Percentiles rank a stretch among this genome's conserved stretches.
These are phyloP conservation scores for Cochlearia excelsa DNA, from an alignment of 345 rosid species.

Conservation along the genomic window DNA sequence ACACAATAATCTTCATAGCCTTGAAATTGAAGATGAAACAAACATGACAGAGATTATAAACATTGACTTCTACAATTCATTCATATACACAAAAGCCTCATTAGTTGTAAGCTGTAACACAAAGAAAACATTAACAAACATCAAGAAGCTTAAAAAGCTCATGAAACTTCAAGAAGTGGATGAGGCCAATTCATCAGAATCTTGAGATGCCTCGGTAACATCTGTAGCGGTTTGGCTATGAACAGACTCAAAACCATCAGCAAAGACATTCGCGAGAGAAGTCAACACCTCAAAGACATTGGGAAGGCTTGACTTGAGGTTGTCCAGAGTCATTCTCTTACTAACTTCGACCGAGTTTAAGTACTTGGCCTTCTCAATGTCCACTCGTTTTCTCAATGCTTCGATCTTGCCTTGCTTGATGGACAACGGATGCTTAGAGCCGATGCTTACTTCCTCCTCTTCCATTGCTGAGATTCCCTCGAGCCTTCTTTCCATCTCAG, in stretches of 20 bases:
- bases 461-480: conserved; percentile 41
- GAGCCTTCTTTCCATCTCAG: conserved; percentile 59
- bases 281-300: conserved; percentile 63
- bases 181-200: conserved; percentile 18
- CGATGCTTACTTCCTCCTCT: conserved; percentile 41
- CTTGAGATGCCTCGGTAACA: conserved; percentile 36
- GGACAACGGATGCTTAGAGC: conserved; percentile 67
- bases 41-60: conserved; percentile 2
- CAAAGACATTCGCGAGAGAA: conserved; percentile 56
- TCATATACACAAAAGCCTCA: conserved; percentile 20
- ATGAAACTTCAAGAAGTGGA: conserved; percentile 1
- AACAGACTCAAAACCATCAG: conserved; percentile 56
- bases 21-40: conserved; percentile 48
- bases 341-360: conserved; percentile 49
- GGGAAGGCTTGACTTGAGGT: conserved; percentile 76
- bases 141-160: conserved; percentile 11
- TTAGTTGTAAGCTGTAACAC: neutral
- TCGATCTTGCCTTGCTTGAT: conserved; percentile 60
- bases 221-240: conserved; percentile 30
- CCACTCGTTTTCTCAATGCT: conserved; percentile 52
- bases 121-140: neutral
- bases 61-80: conserved; percentile 10
- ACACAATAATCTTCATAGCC: conserved; percentile 16
- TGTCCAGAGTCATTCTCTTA: conserved; percentile 57
- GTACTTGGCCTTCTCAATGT: conserved; percentile 55